phyloP scores from a whole-genome alignment of 495 filamentous ascomycete genomes.

The Penicillium coprophilum region DNA sequence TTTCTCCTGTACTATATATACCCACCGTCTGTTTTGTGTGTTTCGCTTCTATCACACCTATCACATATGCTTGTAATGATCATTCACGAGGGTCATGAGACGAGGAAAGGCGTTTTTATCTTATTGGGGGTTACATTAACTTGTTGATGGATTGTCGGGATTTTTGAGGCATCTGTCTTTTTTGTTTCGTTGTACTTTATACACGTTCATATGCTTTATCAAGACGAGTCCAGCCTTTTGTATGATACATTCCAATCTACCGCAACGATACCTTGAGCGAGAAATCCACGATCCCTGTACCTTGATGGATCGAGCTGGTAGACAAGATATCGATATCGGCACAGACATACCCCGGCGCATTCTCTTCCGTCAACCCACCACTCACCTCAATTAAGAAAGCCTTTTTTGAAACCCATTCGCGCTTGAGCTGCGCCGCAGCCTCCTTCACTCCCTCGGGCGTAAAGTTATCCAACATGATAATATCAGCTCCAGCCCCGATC shows the following conservation, averaged over 20 bases:
- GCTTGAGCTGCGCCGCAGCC: slow-evolving; percentile 70
- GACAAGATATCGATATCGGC: slow-evolving; percentile 92
- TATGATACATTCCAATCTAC: slow-evolving; percentile 21
- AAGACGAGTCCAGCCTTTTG: background rate
- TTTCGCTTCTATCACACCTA: slow-evolving; percentile 8
- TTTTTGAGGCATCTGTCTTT: slow-evolving; percentile 6
- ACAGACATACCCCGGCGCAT: slow-evolving; percentile 77
- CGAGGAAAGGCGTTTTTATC: slow-evolving; percentile 11
- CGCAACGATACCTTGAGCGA: slow-evolving; percentile 78
- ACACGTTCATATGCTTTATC: slow-evolving; percentile 15
- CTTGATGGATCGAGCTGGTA: slow-evolving; percentile 95
- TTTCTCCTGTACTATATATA: slow-evolving; percentile 25
- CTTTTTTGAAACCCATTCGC: slow-evolving; percentile 65
- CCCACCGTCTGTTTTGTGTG: slow-evolving; percentile 10
- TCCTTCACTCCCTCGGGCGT: slow-evolving; percentile 67
- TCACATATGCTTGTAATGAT: slow-evolving; percentile 21
- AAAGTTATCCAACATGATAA: slow-evolving; percentile 98
- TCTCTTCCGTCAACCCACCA: slow-evolving; percentile 82
- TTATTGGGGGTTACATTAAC: background rate
- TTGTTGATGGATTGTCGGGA: background rate
- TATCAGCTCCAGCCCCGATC: slow-evolving; percentile 84
- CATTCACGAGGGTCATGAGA: slow-evolving; percentile 25
- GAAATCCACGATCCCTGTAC: slow-evolving; percentile 88
- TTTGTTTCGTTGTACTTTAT: slow-evolving; percentile 17
- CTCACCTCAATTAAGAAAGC: slow-evolving; percentile 85